Base-by-base conservation (phyloP, 164 flowering plant genomes). In the Sedum album region DNA sequence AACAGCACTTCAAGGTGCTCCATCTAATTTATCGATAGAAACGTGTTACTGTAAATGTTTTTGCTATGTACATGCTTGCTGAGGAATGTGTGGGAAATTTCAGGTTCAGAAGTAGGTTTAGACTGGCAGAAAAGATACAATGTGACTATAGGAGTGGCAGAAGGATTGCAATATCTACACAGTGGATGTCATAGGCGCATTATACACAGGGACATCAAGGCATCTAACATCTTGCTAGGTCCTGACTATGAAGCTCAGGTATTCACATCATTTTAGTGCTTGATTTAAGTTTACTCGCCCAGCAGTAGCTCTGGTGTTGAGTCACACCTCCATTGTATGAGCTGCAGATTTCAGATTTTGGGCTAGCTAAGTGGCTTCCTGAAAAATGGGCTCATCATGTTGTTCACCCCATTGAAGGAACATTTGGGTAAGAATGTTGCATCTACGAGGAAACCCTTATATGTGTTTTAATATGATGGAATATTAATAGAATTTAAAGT, bases 301-400 rank as follows among this genome's bases (percentile, higher is more conserved):
- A 35, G 15, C 67, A n/a, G 7, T 21, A 23, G 20, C 42, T 36
- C 20, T 23, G 67, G 42, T 15, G 38, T 3, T 30, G 17, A n/a
- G 60, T 49, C 5, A 49, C 28, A 20, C 26, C 62, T 13, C 33
- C 11, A n/a, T n/a, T n/a, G n/a, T n/a, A 53, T 55, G 25, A 28
- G 33, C 9, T 73, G 73, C 83, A 92, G 99, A 90, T 95, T 65
- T 92, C 97, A n/a, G 99, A 95, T 78, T 95, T 88, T 53, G 99
- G 99, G 66, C 80, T 95, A 4, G 99, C 99, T 38, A 95, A 95
- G 73, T 95, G 99, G 99, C 96, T 95, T 10, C 99, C 99, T 1
- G 90, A 90, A 5, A 82, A 86, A 60, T 95, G 97, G 97, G 75
- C 75, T 69, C 90, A 92, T 75, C 97, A 87, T 71, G 79, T 88